Evolutionary conservation across 106 monocot species (phyloP).

Genomic region (Platanthera zijinensis): DNA sequence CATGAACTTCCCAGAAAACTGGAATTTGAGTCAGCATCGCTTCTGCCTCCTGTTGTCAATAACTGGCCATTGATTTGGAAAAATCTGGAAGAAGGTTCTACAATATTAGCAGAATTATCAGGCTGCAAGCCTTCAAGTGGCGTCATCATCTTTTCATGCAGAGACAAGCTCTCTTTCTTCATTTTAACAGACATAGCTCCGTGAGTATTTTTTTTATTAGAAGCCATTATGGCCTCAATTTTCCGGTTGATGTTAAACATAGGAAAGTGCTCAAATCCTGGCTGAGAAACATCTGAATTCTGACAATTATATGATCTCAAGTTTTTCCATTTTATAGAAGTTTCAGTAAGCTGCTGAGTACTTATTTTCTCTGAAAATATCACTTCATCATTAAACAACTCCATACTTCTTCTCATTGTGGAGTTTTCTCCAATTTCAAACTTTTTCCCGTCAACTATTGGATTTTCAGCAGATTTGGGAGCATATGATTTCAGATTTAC

Average conservation of each 20-base stretch:
- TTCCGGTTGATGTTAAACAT: not conserved
- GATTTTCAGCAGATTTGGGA: not conserved
- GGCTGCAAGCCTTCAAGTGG: not conserved
- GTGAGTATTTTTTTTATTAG: not conserved
- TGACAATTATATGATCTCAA: not conserved
- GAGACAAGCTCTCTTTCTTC: not conserved
- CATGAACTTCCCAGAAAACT: not conserved
- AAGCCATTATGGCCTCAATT: constrained; percentile 6
- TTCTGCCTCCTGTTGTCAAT: not conserved
- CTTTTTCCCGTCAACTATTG: not conserved
- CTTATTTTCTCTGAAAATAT: not conserved
- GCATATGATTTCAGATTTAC: not conserved
- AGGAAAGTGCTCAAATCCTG: constrained; percentile 1
- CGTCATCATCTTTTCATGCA: not conserved
- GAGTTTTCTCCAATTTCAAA: not conserved
- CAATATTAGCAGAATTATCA: not conserved
- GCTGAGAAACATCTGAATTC: not conserved
- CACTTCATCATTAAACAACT: not conserved
- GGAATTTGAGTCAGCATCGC: not conserved
- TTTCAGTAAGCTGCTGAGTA: constrained; percentile 1
- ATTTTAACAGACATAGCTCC: constrained; percentile 1
- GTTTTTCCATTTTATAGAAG: not conserved
- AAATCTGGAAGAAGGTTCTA: not conserved
- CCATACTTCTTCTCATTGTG: not conserved
- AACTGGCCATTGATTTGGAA: not conserved